Evolutionary conservation across 83 land plant genomes (phyloP).

Genomic region (Picea mariana): DNA sequence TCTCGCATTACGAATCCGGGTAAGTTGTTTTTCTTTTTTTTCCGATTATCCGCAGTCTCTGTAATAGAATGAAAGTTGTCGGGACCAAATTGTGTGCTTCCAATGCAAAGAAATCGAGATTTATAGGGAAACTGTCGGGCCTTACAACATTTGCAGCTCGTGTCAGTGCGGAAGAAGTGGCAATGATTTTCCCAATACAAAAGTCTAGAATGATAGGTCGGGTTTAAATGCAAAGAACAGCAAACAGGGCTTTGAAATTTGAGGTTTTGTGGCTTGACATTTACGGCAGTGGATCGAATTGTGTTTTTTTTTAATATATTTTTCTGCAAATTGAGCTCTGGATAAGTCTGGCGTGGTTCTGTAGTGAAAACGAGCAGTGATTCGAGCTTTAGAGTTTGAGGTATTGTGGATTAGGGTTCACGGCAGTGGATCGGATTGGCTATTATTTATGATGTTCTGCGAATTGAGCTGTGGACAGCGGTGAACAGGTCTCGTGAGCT

Average conservation of each 20-base stretch:
- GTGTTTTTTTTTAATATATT: neutral
- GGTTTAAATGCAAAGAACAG: neutral
- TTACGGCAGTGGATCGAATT: neutral
- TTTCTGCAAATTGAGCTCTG: neutral
- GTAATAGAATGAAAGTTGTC: too few relatives aligned
- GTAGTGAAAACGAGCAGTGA: neutral
- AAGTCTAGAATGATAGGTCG: neutral
- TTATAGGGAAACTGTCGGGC: neutral
- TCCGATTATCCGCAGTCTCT: too few relatives aligned
- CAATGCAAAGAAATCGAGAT: neutral
- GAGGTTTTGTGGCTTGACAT: neutral
- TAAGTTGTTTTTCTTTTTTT: too few relatives aligned
- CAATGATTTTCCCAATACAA: neutral
- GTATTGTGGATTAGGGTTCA: neutral
- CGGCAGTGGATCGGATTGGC: neutral
- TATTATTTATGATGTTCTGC: neutral
- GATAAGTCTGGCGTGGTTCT: neutral
- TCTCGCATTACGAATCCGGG: neutral
- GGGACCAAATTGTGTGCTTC: too few relatives aligned
- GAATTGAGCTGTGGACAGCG: neutral
- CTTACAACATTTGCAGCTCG: neutral
- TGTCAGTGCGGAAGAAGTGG: neutral
- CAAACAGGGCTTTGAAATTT: neutral
- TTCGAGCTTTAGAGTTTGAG: neutral
- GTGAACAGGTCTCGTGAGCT: neutral